Conservation (phyloP, 208 protist species). For the Blechomonas ayalai region DNA sequence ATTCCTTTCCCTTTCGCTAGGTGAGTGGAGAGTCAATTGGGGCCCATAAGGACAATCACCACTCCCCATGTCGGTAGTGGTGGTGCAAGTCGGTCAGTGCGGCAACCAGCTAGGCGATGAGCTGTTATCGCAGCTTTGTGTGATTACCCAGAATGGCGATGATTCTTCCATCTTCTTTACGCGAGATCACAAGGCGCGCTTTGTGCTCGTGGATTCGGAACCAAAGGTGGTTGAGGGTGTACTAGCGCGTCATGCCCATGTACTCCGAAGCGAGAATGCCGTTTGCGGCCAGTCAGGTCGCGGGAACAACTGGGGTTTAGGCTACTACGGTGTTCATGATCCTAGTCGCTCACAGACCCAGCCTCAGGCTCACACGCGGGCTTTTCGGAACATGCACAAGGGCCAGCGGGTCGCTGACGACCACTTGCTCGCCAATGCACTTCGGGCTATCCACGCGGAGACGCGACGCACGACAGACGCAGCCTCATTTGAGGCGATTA, state of each 20-base stretch:
- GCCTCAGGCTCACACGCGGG: constrained; percentile 28
- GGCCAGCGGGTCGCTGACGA: constrained; percentile 67
- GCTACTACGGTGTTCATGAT: constrained; percentile 68
- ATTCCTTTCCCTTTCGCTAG: no score
- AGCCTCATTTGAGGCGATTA: constrained; percentile 57
- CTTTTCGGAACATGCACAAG: constrained; percentile 43
- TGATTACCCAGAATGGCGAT: constrained; percentile 14
- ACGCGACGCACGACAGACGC: constrained; percentile 54
- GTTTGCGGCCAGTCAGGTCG: constrained; percentile 73
- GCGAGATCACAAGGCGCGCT: constrained; percentile 62
- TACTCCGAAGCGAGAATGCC: constrained; percentile 63
- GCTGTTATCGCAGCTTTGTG: constrained; percentile 60
- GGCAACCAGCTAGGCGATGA: constrained; percentile 87
- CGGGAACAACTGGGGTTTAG: constrained; percentile 83
- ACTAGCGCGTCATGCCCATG: constrained; percentile 29
- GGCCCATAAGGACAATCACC: neutral
- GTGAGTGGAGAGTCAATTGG: no score
- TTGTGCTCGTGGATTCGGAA: constrained; percentile 78
- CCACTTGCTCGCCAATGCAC: constrained; percentile 31
- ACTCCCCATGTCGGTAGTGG: constrained; percentile 67
- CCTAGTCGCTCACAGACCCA: constrained; percentile 28
- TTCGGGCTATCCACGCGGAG: constrained; percentile 69
- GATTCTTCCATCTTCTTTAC: constrained; percentile 44
- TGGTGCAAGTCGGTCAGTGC: constrained; percentile 81
- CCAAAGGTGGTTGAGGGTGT: constrained; percentile 81